phyloP scores from a whole-genome alignment of 192 early-diverging fungal genomes.

The Podila verticillata region DNA sequence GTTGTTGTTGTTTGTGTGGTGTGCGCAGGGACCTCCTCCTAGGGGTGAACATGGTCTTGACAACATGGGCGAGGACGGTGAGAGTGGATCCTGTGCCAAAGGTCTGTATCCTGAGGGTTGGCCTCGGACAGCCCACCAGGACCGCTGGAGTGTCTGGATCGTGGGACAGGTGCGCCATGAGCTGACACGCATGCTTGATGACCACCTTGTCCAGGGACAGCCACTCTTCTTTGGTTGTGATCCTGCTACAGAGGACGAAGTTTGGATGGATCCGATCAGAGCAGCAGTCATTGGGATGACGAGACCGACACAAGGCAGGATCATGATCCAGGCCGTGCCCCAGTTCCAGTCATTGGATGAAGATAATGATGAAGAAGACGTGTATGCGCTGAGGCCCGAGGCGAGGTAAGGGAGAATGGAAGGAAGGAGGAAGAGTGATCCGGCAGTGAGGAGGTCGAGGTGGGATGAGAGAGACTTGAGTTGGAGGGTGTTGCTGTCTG shows the following conservation, averaged over 20 bases:
- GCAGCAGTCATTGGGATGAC: conserved; percentile 17
- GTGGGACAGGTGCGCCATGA: neutral
- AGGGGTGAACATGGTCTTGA: neutral
- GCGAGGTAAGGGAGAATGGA: conserved; percentile 38
- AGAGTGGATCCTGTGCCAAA: neutral
- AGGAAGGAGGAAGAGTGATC: conserved; percentile 33
- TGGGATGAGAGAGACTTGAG: conserved; percentile 12
- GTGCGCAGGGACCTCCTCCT: neutral
- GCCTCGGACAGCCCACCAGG: neutral
- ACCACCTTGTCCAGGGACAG: neutral
- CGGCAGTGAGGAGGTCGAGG: conserved; percentile 32
- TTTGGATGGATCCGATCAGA: neutral
- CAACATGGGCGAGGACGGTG: neutral
- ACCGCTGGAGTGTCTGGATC: neutral
- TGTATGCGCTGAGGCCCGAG: conserved; percentile 22
- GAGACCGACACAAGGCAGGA: conserved; percentile 30
- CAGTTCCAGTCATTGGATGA: conserved; percentile 12
- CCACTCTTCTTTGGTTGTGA: neutral
- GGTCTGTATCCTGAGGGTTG: conserved; percentile 23
- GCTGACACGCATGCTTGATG: neutral
- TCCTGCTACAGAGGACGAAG: neutral
- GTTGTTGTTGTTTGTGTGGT: neutral
- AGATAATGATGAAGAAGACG: neutral
- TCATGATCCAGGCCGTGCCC: conserved; percentile 15
- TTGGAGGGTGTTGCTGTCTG: neutral